Evolutionary conservation across 2,329 filamentous ascomycete species (phyloP).

Genomic region (Fusarium nygamai): DNA sequence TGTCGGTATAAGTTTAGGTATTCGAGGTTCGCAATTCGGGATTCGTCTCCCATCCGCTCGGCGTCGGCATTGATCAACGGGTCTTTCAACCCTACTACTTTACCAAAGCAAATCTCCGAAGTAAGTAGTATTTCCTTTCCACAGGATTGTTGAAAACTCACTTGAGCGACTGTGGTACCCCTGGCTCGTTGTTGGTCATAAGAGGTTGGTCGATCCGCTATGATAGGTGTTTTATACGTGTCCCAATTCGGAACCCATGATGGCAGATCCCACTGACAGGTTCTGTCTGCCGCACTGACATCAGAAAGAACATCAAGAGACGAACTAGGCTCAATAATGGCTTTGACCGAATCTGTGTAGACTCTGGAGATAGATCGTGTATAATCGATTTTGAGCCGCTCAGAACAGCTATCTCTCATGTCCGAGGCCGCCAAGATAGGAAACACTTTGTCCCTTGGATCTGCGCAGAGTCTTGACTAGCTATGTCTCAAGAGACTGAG

Average conservation of each 20-base stretch:
- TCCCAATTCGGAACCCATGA: background rate
- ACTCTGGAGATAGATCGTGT: background rate
- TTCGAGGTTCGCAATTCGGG: background rate
- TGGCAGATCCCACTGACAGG: background rate
- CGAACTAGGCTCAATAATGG: background rate
- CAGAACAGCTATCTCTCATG: background rate
- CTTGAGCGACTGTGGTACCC: background rate
- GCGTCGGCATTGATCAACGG: background rate
- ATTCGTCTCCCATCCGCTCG: background rate
- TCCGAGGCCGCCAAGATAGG: background rate
- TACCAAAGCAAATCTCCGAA: background rate
- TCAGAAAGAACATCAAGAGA: background rate
- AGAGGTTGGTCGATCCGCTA: background rate
- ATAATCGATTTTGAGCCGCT: background rate
- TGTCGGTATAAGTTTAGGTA: background rate
- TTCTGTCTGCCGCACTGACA: background rate
- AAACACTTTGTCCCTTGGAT: background rate
- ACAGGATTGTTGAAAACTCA: rapidly evolving
- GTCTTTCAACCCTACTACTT: background rate
- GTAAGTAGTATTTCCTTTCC: background rate
- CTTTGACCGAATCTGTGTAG: background rate
- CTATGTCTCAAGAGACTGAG: background rate
- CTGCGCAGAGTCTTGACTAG: background rate
- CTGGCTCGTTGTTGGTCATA: background rate
- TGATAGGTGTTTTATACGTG: background rate